Evolutionary conservation across 495 filamentous ascomycete species (phyloP).

Genomic region (Corynascus novoguineensis): DNA sequence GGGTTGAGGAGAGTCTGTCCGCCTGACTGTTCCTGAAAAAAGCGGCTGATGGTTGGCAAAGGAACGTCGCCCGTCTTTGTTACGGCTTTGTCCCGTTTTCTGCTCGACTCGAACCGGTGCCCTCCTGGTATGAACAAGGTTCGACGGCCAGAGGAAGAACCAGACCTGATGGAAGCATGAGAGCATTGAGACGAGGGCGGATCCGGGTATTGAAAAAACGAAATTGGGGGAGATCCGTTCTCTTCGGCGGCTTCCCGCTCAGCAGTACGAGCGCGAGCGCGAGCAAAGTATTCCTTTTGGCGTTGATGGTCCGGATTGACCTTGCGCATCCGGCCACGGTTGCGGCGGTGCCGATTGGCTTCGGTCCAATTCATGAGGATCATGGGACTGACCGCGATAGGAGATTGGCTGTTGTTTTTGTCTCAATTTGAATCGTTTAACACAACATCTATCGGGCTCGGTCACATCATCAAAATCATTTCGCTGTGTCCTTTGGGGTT

Average conservation of each 20-base stretch:
- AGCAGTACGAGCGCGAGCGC: slow-evolving; percentile 24
- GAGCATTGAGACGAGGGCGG: slow-evolving; percentile 10
- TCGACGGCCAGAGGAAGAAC: slow-evolving; percentile 2
- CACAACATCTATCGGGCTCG: too few relatives aligned
- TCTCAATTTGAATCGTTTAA: too few relatives aligned
- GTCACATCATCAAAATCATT: too few relatives aligned
- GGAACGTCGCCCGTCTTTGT: not conserved
- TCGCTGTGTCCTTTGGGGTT: too few relatives aligned
- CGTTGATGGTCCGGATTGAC: slow-evolving; percentile 26
- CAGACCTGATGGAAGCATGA: slow-evolving; percentile 13
- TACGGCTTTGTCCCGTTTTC: not conserved
- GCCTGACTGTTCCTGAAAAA: slow-evolving; percentile 13
- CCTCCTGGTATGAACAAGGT: not conserved
- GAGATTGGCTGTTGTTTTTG: too few relatives aligned
- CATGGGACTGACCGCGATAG: too few relatives aligned
- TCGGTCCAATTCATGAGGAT: slow-evolving; percentile 50
- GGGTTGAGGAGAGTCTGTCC: not conserved
- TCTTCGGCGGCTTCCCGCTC: slow-evolving; percentile 17
- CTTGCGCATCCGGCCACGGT: slow-evolving; percentile 31
- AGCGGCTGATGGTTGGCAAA: slow-evolving; percentile 18
- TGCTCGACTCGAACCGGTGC: not conserved
- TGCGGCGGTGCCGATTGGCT: slow-evolving; percentile 36
- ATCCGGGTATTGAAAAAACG: slow-evolving; percentile 4
- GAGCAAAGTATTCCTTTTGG: slow-evolving; percentile 41
- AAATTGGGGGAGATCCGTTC: slow-evolving; percentile 12